Evolutionary conservation across 345 rosid genomes (phyloP).

Genomic region (Raphanus sativus): DNA sequence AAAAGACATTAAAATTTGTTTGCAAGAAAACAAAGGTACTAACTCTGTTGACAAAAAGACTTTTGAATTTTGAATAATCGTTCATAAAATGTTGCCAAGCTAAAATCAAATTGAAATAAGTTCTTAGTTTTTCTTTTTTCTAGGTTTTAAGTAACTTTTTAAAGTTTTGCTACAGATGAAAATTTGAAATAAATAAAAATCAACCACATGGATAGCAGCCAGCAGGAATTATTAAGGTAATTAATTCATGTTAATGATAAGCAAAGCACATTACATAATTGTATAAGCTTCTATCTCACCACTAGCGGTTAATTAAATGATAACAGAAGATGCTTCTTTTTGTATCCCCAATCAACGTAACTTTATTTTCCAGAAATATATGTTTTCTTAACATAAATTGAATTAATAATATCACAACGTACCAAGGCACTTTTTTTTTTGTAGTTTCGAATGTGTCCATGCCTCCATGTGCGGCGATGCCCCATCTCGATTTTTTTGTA

Average conservation of each 20-base stretch:
- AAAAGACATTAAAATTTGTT: conserved; percentile 8
- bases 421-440: conserved; percentile 27
- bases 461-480: conserved; percentile 40
- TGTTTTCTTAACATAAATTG: not conserved
- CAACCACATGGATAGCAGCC: conserved; percentile 24
- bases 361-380: conserved; percentile 2
- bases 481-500: conserved; percentile 21
- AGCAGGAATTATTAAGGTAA: not conserved
- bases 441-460: conserved; percentile 21
- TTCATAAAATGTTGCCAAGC: not conserved
- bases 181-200: conserved; percentile 11
- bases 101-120: not conserved
- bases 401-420: conserved; percentile 15
- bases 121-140: not conserved
- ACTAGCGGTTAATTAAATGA: conserved; percentile 26
- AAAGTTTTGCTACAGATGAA: not conserved
- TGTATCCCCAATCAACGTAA: conserved; percentile 6
- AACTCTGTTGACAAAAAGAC: not conserved
- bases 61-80: not conserved
- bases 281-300: not conserved
- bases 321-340: conserved; percentile 34
- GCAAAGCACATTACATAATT: not conserved
- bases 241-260: not conserved
- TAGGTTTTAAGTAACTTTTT: not conserved
- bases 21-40: not conserved